Conservation (phyloP, 2,329 filamentous ascomycete genomes). For the Aureobasidium uvarum region DNA sequence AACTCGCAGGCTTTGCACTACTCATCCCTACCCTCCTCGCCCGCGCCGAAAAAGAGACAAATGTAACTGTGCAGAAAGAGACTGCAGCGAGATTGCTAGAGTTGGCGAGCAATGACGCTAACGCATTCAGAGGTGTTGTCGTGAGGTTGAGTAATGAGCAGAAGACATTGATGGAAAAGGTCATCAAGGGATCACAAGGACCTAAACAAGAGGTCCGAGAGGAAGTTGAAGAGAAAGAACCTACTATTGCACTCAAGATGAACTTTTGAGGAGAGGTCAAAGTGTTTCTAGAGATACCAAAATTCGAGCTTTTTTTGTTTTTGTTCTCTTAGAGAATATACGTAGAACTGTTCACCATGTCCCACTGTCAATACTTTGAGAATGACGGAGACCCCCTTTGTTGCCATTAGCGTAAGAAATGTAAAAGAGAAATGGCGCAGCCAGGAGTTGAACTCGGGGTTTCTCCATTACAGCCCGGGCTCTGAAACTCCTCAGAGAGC, state of each 20-base stretch:
- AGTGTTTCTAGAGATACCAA: not conserved
- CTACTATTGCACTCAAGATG: conserved; percentile 93
- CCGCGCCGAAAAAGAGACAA: conserved; percentile 56
- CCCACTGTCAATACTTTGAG: too few relatives aligned
- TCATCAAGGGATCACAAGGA: conserved; percentile 48
- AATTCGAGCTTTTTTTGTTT: not conserved
- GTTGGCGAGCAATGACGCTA: conserved; percentile 71
- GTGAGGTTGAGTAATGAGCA: conserved; percentile 67
- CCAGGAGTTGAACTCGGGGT: not conserved
- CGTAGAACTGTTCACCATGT: too few relatives aligned
- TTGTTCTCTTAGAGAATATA: not conserved
- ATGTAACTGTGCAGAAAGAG: conserved; percentile 59
- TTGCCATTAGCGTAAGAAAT: not conserved
- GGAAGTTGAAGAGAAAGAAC: conserved; percentile 55
- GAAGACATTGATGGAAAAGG: conserved; percentile 70
- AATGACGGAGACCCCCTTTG: not conserved
- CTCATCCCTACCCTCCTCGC: conserved; percentile 77
- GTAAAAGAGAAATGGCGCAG: not conserved
- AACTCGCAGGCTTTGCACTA: conserved; percentile 66
- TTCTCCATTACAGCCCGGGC: not conserved
- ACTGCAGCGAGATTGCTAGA: conserved; percentile 76
- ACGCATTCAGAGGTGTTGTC: conserved; percentile 71
- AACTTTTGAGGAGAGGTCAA: conserved; percentile 56
- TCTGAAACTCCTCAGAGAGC: not conserved
- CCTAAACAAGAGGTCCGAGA: conserved; percentile 45